Conservation (phyloP, 768 basidiomycete species). For the Lactifluus rugatus region DNA sequence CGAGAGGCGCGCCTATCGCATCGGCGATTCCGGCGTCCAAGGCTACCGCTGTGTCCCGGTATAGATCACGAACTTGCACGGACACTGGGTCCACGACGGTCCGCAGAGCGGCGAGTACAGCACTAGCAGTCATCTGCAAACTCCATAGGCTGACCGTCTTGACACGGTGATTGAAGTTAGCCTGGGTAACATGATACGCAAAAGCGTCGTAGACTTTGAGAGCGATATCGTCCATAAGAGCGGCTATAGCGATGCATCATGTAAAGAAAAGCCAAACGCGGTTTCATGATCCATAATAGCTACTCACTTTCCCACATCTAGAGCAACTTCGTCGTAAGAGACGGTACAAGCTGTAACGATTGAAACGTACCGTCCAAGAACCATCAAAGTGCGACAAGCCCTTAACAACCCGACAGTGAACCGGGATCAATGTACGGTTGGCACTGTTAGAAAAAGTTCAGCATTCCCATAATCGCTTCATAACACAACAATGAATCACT, state of each 20-base stretch:
- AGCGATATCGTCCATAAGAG: constrained; percentile 85
- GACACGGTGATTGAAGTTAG: constrained; percentile 80
- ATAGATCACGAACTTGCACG: constrained; percentile 27
- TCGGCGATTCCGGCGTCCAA: neutral
- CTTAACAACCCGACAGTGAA: constrained; percentile 82
- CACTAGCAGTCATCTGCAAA: constrained; percentile 84
- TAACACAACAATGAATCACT: constrained; percentile 25
- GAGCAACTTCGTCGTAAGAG: constrained; percentile 8
- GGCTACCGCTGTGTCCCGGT: constrained; percentile 11
- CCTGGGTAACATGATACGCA: constrained; percentile 89
- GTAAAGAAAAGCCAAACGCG: neutral
- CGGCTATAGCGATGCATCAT: constrained; percentile 44
- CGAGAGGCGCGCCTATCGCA: neutral
- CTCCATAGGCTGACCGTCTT: constrained; percentile 92
- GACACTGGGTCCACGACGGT: constrained; percentile 62
- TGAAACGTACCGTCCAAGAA: constrained; percentile 75
- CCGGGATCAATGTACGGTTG: constrained; percentile 88
- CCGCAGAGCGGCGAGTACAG: constrained; percentile 70
- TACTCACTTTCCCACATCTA: constrained; percentile 89
- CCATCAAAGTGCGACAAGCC: constrained; percentile 87
- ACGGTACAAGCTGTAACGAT: constrained; percentile 2
- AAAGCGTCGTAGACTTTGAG: constrained; percentile 87
- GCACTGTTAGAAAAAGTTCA: constrained; percentile 42
- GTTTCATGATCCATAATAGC: neutral
- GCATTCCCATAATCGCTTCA: neutral